A percentile compares a stretch with the other conserved stretches of the same genome.
Conservation (phyloP, 768 basidiomycete genomes). For the Lentinula detonsa region DNA sequence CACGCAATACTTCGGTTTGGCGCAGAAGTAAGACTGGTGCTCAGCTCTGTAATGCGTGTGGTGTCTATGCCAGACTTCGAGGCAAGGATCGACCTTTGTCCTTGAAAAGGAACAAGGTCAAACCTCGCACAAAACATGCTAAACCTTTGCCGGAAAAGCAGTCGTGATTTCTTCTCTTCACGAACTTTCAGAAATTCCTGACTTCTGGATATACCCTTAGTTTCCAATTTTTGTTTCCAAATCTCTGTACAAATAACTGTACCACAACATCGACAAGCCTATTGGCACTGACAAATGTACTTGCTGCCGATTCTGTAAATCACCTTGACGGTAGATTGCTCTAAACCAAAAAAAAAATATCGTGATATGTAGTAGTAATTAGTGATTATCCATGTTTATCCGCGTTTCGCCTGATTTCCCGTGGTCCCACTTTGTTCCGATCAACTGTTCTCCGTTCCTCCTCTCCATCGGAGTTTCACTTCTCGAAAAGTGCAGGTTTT, state of each 20-base stretch:
- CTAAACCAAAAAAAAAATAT: too few relatives aligned
- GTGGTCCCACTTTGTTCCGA: background rate
- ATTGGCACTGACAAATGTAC: too few relatives aligned
- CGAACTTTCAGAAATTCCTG: background rate
- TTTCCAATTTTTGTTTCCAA: too few relatives aligned
- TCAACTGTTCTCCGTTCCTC: background rate
- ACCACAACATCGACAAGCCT: too few relatives aligned
- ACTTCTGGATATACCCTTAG: too few relatives aligned
- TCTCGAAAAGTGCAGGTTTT: background rate
- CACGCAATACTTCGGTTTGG: constrained; percentile 11
- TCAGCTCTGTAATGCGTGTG: constrained; percentile 12
- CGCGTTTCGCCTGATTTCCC: too few relatives aligned
- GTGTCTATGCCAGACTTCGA: constrained; percentile 10
- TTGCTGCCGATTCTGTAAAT: too few relatives aligned
- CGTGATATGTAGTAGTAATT: too few relatives aligned
- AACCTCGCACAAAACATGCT: constrained; percentile 11
- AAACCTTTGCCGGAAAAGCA: background rate
- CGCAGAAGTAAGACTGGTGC: constrained; percentile 10
- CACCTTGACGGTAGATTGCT: too few relatives aligned
- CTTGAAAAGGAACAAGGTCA: constrained; percentile 12
- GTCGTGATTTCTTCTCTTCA: background rate
- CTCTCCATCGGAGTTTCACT: background rate
- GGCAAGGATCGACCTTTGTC: constrained; percentile 10
- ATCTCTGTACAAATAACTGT: too few relatives aligned
- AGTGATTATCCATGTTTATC: too few relatives aligned